Percentiles rank a stretch among this genome's conserved stretches.
phyloP scores from a whole-genome alignment of 169 alveolate species.

The Perkinsus chesapeaki region DNA sequence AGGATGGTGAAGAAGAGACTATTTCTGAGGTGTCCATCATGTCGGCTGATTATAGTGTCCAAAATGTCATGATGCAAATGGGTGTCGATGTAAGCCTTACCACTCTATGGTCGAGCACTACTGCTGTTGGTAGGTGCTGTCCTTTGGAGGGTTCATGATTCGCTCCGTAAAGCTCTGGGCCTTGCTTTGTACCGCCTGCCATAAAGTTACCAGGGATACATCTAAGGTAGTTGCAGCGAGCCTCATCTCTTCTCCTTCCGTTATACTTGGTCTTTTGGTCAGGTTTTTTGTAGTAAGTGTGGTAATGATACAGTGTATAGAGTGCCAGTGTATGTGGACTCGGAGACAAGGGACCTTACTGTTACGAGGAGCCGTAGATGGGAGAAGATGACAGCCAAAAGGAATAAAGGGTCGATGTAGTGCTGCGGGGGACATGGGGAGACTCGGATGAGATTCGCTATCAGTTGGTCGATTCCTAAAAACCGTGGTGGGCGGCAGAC shows the following conservation, averaged over 20 bases:
- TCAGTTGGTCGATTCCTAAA: neutral
- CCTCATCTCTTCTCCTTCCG: neutral
- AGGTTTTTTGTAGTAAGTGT: neutral
- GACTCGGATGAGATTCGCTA: neutral
- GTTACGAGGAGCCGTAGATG: neutral
- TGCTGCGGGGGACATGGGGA: neutral
- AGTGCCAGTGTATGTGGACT: neutral
- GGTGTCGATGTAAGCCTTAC: constrained; percentile 51
- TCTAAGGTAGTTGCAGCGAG: neutral
- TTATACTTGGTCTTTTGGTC: neutral
- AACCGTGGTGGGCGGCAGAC: neutral
- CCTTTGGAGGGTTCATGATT: neutral
- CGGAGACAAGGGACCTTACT: neutral
- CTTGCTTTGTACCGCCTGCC: neutral
- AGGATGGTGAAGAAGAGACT: constrained; percentile 4
- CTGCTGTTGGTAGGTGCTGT: neutral
- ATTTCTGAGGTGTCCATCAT: constrained; percentile 36
- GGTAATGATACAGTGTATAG: neutral
- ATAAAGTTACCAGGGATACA: neutral
- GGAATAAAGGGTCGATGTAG: neutral
- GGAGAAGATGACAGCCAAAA: neutral
- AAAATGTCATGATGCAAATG: constrained; percentile 59
- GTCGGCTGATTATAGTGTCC: constrained; percentile 64
- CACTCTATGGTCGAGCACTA: constrained; percentile 1
- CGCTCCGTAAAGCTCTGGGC: neutral